These are phyloP conservation scores for Geosmithia putterillii DNA, from an alignment of 2,329 filamentous ascomycete genomes.

Conservation along the genomic window DNA sequence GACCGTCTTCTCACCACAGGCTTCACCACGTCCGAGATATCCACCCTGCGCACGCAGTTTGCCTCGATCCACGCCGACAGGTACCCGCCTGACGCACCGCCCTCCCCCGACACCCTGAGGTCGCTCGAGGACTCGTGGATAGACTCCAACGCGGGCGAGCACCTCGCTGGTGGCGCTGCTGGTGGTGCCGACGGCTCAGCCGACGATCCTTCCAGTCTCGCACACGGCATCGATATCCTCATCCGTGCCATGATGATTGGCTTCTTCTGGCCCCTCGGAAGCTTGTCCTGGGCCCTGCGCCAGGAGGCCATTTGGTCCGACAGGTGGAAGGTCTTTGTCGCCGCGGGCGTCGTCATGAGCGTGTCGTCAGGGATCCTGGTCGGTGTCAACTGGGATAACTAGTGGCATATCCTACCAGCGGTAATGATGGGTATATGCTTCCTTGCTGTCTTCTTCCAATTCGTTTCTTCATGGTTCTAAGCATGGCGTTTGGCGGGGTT, in stretches of 20 bases:
- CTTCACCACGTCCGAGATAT: conserved; percentile 73
- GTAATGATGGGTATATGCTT: not conserved
- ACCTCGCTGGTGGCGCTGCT: not conserved
- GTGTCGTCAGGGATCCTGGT: conserved; percentile 60
- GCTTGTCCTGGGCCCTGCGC: conserved; percentile 70
- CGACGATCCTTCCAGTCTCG: conserved; percentile 34
- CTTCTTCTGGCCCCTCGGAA: conserved; percentile 89
- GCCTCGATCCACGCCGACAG: conserved; percentile 69
- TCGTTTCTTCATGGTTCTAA: no score
- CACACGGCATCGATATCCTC: conserved; percentile 63
- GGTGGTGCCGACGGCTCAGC: conserved; percentile 13
- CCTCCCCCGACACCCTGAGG: conserved; percentile 61
- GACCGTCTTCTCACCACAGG: conserved; percentile 72
- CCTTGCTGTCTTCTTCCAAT: no score
- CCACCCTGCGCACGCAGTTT: conserved; percentile 79
- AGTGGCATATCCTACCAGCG: not conserved
- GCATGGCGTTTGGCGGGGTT: no score
- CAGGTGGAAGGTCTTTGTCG: conserved; percentile 75
- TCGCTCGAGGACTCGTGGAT: conserved; percentile 85
- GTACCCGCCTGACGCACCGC: conserved; percentile 83
- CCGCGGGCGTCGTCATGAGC: conserved; percentile 73
- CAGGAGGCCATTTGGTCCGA: conserved; percentile 82
- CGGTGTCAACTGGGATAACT: conserved; percentile 12
- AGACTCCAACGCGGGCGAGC: conserved; percentile 43
- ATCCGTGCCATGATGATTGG: conserved; percentile 81